Evolutionary conservation across 2,329 filamentous ascomycete species (phyloP).

Genomic region (Alternaria arbusti): DNA sequence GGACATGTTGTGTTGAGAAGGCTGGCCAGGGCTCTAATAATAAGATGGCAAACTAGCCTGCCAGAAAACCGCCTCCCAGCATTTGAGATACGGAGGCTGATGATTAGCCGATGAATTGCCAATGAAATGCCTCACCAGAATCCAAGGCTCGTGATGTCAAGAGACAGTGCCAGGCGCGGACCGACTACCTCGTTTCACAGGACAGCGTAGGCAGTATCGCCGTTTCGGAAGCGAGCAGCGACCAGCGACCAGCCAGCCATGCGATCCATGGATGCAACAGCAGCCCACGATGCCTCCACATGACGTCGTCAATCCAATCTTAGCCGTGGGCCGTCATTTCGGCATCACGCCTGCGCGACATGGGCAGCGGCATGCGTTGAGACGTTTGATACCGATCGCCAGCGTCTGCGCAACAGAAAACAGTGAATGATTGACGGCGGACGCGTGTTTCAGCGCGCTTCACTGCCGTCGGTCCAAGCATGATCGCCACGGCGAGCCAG

Average conservation of each 20-base stretch:
- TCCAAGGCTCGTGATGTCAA: neutral
- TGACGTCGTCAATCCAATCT: neutral
- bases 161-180: neutral
- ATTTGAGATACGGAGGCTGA: neutral
- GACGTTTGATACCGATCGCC: slow-evolving; percentile 14
- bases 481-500: slow-evolving; percentile 12
- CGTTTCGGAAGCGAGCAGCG: neutral
- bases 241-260: neutral
- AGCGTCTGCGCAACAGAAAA: neutral
- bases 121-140: neutral
- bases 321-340: slow-evolving; percentile 1
- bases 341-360: neutral
- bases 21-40: neutral
- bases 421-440: slow-evolving; percentile 5
- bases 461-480: slow-evolving; percentile 16
- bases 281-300: neutral
- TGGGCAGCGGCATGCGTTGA: neutral
- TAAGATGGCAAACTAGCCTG: neutral
- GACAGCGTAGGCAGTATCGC: neutral
- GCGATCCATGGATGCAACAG: neutral
- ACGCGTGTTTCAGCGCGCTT: slow-evolving; percentile 18
- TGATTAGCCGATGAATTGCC: neutral
- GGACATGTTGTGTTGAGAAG: neutral
- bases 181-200: neutral
- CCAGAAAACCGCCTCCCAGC: neutral